Evolutionary conservation across 805 yeast genomes (phyloP).

Genomic region (Lachancea nothofagi): DNA sequence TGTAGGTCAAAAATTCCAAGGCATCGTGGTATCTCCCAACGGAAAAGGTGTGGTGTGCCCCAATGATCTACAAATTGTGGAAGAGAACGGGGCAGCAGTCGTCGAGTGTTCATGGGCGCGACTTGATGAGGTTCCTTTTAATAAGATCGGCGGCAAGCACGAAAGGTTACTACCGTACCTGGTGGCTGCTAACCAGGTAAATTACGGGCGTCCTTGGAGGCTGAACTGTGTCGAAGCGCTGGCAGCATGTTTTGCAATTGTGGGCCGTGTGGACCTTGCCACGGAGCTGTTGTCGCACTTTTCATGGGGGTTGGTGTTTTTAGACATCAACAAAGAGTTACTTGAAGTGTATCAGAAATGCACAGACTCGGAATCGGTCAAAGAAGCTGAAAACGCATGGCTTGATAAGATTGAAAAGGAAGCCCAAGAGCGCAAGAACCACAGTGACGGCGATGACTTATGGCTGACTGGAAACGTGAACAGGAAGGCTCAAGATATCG

Average conservation of each 20-base stretch:
- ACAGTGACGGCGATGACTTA: conserved; percentile 50
- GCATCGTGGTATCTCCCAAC: conserved; percentile 88
- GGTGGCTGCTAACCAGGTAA: conserved; percentile 95
- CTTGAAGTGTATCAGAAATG: conserved; percentile 70
- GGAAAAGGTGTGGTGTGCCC: conserved; percentile 91
- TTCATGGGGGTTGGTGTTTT: conserved; percentile 89
- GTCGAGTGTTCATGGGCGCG: conserved; percentile 99
- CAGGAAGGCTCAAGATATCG: conserved; percentile 31
- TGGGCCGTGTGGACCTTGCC: conserved; percentile 90
- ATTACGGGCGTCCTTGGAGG: conserved; percentile 94
- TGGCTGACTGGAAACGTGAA: conserved; percentile 81
- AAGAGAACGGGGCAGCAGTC: conserved; percentile 84
- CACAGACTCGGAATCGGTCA: conserved; percentile 71
- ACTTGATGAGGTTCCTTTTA: conserved; percentile 92
- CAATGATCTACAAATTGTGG: conserved; percentile 71
- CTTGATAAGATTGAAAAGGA: conserved; percentile 63
- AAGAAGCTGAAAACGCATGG: conserved; percentile 70
- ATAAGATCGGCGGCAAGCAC: conserved; percentile 83
- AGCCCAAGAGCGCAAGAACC: conserved; percentile 52
- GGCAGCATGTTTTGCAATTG: conserved; percentile 94
- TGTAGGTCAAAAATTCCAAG: conserved; percentile 91
- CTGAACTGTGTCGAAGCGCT: conserved; percentile 95
- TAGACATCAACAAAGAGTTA: conserved; percentile 75
- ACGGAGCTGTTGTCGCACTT: conserved; percentile 66
- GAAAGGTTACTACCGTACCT: conserved; percentile 86